Base-by-base conservation (phyloP, 495 filamentous ascomycete species). In the Antarctomyces pellizariae region DNA sequence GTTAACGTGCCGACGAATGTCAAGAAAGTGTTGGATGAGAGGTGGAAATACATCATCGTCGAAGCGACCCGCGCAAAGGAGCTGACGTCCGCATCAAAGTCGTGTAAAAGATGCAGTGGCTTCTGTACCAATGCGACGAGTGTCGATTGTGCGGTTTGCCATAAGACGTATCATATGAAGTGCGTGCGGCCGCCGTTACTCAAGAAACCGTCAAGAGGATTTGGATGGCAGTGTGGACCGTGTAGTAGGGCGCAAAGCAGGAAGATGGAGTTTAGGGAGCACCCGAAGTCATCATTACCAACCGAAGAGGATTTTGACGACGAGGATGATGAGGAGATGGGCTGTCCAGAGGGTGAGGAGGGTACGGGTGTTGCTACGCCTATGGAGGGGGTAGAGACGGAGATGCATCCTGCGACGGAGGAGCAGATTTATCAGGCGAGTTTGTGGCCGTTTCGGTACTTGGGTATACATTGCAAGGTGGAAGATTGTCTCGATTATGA, bases 401-500 rank as follows among this genome's bases (percentile, higher is more conserved):
- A 50, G 39, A 50, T 46, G 17, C 69, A 71, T 29, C 66, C 75
- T 8, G 79, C 72, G 0, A 93, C 82, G 1, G 67, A 71, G 25
- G 89, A 91, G 43, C 89, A 95, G 44, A 71, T 79, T 18, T 75
- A 82, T 30, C 75, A 91, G 35, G 79, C 82, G 19, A 77, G 72
- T 38, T 63, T 91, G 49, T 99, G 86, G 86, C 86, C 83, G 10
- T 93, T 86, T 48, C 68, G 86, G 29, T 99, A 99, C 42, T 52
- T 95, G 9, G 86, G 86, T 2, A 80, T 91, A 31, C 89, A 99
- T 50, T 93, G 86, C 47, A 70, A 78, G 31, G 75, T 89, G 7
- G 86, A 99, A 50, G 86, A 99, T 56, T 86, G 78, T 3, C 53
- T 99, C 9, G 89, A 99, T 43, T 89, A 90, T 42, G 89, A 99